Evolutionary conservation across 306 rosid species (phyloP).

Genomic region (cucumber (Cucumis sativus)): DNA sequence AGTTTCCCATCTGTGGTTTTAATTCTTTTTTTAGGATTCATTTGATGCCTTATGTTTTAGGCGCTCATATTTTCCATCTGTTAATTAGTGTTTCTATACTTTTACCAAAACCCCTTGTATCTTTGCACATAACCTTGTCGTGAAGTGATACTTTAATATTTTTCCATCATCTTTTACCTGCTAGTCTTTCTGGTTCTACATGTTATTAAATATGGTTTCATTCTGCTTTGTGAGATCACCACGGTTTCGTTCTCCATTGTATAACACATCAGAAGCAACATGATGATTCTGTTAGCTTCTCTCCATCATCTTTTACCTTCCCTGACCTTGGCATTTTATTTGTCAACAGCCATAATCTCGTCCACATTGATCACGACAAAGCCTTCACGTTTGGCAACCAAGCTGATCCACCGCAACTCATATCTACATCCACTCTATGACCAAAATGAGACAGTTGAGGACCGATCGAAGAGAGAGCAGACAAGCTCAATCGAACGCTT

Average conservation of each 20-base stretch:
- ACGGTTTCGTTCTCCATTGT: background rate
- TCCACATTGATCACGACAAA: background rate
- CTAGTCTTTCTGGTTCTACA: slow-evolving; percentile 7
- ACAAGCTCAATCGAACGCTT: background rate
- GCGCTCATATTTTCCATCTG: background rate
- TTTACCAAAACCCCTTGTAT: background rate
- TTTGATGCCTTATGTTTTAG: background rate
- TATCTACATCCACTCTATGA: background rate
- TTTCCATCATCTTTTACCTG: background rate
- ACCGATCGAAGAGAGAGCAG: background rate
- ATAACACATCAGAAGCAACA: background rate
- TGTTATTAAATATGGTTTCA: background rate
- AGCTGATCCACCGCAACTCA: slow-evolving; percentile 11
- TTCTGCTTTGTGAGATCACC: background rate
- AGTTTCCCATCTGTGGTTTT: background rate
- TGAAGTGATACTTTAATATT: background rate
- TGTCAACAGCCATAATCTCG: background rate
- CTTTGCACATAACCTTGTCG: background rate
- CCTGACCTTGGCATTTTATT: background rate
- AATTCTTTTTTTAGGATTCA: background rate
- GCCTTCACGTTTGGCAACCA: background rate
- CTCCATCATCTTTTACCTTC: background rate
- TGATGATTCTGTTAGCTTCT: background rate
- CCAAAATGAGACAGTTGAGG: background rate
- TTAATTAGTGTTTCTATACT: background rate